Evolutionary conservation across 2,329 filamentous ascomycete species (phyloP).

Genomic region (Cyanodermella asteris): DNA sequence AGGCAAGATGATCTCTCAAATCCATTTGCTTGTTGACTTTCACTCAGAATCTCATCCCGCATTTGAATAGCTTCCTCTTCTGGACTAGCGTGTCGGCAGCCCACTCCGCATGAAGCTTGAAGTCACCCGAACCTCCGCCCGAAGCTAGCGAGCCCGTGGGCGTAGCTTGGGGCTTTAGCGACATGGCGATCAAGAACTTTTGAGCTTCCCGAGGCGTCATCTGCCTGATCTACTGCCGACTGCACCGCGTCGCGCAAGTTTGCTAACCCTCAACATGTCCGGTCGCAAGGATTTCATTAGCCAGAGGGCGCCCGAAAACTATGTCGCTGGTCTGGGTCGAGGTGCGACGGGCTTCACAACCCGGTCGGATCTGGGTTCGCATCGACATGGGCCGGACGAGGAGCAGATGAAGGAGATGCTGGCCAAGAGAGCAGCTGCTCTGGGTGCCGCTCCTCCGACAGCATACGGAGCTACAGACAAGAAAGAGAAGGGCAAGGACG

Average conservation of each 20-base stretch:
- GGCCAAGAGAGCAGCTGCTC: constrained; percentile 71
- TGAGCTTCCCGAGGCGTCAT: too few species aligned
- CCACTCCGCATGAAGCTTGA: too few species aligned
- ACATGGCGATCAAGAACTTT: neutral
- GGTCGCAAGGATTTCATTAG: constrained; percentile 66
- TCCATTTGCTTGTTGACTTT: too few species aligned
- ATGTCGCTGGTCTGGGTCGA: constrained; percentile 88
- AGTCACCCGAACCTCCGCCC: too few species aligned
- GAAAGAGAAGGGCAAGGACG: constrained; percentile 51
- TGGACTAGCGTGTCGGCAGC: too few species aligned
- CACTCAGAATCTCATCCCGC: too few species aligned
- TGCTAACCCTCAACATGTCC: constrained; percentile 25
- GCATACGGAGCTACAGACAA: constrained; percentile 46
- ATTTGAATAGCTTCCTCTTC: too few species aligned
- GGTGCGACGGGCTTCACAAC: constrained; percentile 97
- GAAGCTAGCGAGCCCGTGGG: neutral
- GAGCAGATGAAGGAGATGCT: constrained; percentile 97
- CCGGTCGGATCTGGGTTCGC: constrained; percentile 84
- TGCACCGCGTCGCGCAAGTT: too few species aligned
- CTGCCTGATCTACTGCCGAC: too few species aligned
- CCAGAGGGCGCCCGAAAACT: constrained; percentile 68
- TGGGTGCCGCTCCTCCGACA: constrained; percentile 49
- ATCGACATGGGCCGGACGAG: constrained; percentile 82
- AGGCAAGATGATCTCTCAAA: too few species aligned
- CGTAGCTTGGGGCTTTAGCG: too few species aligned